phyloP scores from a whole-genome alignment of 2,329 filamentous ascomycete genomes.

The Xylariaceae sp. region DNA sequence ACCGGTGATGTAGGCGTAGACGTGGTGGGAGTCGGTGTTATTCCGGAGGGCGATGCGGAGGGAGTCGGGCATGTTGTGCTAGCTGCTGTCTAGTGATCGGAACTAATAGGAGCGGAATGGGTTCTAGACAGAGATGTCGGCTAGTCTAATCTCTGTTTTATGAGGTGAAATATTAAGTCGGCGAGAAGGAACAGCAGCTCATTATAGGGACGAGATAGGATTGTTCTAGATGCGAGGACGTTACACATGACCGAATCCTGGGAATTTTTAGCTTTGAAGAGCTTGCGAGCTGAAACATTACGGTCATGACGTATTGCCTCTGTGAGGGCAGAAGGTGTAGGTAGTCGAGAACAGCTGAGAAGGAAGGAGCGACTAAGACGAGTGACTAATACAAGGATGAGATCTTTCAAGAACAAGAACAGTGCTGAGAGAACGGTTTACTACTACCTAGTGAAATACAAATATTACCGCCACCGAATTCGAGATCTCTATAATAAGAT shows the following conservation, averaged over 20 bases:
- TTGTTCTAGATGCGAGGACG: background rate
- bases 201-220: background rate
- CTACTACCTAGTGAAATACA: too few species aligned
- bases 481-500: too few species aligned
- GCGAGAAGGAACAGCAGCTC: background rate
- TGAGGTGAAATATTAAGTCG: background rate
- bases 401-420: background rate
- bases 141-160: background rate
- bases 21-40: constrained; percentile 45
- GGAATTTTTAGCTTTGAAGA: background rate
- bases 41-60: constrained; percentile 54
- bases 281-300: constrained; percentile 1
- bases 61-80: constrained; percentile 35
- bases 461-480: too few species aligned
- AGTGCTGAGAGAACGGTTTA: too few species aligned
- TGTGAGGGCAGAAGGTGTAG: background rate
- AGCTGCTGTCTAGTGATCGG: background rate
- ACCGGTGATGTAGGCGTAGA: constrained; percentile 63
- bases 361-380: background rate
- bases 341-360: background rate
- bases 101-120: background rate
- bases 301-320: constrained; percentile 15
- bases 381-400: background rate
- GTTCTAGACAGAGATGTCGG: background rate
- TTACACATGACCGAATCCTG: background rate